A percentile compares a stretch with the other conserved stretches of the same genome.
These are phyloP conservation scores for Ganoderma boninense DNA, from an alignment of 1,284 basidiomycete genomes.

Conservation along the genomic window DNA sequence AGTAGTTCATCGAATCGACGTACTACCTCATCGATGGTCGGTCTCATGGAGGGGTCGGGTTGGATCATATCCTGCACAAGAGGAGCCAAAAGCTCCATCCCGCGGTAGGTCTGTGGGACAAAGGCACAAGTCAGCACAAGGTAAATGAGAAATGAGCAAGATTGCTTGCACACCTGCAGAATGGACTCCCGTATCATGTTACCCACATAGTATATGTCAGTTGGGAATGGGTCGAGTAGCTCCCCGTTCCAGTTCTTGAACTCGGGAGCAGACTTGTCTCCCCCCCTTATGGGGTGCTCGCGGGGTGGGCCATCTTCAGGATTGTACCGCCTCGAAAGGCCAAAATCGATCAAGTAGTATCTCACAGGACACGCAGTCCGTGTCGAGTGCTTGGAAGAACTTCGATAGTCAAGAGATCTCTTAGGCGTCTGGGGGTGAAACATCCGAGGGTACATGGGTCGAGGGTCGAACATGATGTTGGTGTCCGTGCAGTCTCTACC, in stretches of 20 bases:
- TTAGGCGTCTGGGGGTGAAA: constrained; percentile 34
- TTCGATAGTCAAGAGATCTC: neutral
- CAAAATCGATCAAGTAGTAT: constrained; percentile 47
- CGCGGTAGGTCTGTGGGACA: no score
- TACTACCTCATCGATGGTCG: constrained; percentile 29
- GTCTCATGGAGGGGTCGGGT: constrained; percentile 25
- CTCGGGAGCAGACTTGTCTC: constrained; percentile 21
- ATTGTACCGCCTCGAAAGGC: constrained; percentile 40
- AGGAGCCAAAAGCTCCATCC: constrained; percentile 23
- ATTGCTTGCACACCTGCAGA: constrained; percentile 23
- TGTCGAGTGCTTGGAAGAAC: constrained; percentile 35
- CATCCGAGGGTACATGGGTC: neutral
- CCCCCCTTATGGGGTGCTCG: constrained; percentile 14
- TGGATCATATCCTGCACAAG: constrained; percentile 31
- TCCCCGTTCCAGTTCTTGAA: constrained; percentile 14
- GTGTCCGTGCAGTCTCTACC: constrained; percentile 46
- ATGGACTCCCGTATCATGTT: constrained; percentile 42
- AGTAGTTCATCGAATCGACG: constrained; percentile 19
- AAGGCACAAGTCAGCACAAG: no score
- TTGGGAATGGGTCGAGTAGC: constrained; percentile 38
- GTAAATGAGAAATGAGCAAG: no score
- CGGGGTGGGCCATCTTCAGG: constrained; percentile 4
- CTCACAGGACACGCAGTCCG: constrained; percentile 38
- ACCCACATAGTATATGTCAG: constrained; percentile 42
- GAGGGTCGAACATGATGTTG: constrained; percentile 11